Conservation (phyloP, 2,329 filamentous ascomycete species). For the Hirsutella minnesotensis region DNA sequence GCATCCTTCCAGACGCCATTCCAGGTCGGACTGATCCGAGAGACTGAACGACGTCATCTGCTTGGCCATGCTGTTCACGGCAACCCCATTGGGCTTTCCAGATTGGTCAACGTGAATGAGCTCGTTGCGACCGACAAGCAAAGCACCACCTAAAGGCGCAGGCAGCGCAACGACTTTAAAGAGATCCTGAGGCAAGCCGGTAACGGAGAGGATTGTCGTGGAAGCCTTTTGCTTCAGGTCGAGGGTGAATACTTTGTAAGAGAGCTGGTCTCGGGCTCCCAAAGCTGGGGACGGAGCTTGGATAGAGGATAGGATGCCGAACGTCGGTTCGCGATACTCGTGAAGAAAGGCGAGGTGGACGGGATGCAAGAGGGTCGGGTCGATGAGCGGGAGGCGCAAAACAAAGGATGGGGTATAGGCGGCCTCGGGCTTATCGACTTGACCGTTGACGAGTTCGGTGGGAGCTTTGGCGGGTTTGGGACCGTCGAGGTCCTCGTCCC, state of each 20-base stretch:
- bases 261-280: conserved; percentile 73
- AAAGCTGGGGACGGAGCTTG: conserved; percentile 63
- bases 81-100: conserved; percentile 84
- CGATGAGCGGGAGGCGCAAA: conserved; percentile 76
- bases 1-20: conserved; percentile 71
- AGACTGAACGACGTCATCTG: conserved; percentile 74
- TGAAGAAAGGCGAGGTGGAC: conserved; percentile 87
- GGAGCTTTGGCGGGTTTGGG: conserved; percentile 42
- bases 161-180: conserved; percentile 74
- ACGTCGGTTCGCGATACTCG: conserved; percentile 95
- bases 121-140: conserved; percentile 81
- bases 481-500: conserved; percentile 71
- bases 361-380: conserved; percentile 76
- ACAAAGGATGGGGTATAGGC: conserved; percentile 90
- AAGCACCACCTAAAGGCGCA: conserved; percentile 74
- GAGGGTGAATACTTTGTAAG: conserved; percentile 89
- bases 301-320: conserved; percentile 81
- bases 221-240: conserved; percentile 89
- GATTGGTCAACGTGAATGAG: conserved; percentile 93
- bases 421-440: conserved; percentile 34
- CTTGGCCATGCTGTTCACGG: conserved; percentile 82
- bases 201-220: conserved; percentile 81
- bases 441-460: conserved; percentile 20
- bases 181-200: conserved; percentile 76
- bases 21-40: conserved; percentile 72